Evolutionary conservation across 192 early-diverging fungal species (phyloP), one percentile per base, ranked within the genome.

Genomic region (Glomus cerebriforme): DNA sequence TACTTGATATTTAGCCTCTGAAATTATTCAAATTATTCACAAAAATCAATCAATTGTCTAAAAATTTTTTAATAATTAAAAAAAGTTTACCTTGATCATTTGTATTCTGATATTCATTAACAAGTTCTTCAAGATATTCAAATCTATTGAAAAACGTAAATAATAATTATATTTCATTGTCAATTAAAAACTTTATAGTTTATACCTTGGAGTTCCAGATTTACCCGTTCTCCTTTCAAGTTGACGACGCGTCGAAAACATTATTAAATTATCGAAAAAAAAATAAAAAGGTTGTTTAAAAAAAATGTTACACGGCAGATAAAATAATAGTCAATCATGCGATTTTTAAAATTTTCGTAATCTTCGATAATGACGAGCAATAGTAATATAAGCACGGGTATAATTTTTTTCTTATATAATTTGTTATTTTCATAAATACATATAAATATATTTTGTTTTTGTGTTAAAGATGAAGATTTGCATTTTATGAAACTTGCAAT

Each of bases 401-500:
- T n/a, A n/a, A n/a, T n/a, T n/a, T n/a, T n/a, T n/a, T n/a, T n/a
- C n/a, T n/a, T n/a, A n/a, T n/a, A n/a, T n/a, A n/a, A n/a, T 43
- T 43, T 43, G 7, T 39, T 39, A 5, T 39, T 39, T 39, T 39
- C 7, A 5, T 39, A 5, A 39, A 71, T 71, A 39, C 7, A 71
- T 45, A 49, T 22, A n/a, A 29, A 29, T 32, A 6, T 29, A 6
- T 64, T 65, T 31, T 65, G 27, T 35, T n/a, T 35, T 22, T 10
- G 22, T 68, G 39, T 24, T 31, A n/a, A 68, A n/a, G 35, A 68
- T 22, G 93, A 97, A n/a, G n/a, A n/a, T 84, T 79, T 87, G 19
- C 81, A 89, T 69, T 92, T 89, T 63, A 97, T 99, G 93, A 83
- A 87, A 63, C 79, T 92, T 39, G 95, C 97, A 37, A 94, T 99